Evolutionary conservation across 164 flowering plant species (phyloP).

Genomic region (Sextonia rubra): DNA sequence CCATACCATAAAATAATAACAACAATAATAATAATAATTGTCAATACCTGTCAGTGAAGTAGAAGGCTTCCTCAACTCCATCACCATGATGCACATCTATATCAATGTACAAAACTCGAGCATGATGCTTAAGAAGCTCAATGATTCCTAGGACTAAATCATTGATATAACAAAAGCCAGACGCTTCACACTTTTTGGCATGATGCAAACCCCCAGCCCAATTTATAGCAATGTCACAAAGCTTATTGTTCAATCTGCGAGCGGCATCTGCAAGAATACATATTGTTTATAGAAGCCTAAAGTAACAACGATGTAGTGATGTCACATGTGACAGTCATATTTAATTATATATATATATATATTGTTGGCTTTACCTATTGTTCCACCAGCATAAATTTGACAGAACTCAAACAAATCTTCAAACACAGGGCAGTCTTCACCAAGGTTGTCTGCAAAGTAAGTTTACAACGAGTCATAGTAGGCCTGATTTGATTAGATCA

Average conservation of each 20-base stretch:
- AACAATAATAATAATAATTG: no score
- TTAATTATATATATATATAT: not conserved
- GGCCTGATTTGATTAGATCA: no score
- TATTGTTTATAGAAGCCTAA: not conserved
- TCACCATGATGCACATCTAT: conserved; percentile 99
- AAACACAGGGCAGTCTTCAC: conserved; percentile 98
- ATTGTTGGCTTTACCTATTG: conserved; percentile 59
- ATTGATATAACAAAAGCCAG: conserved; percentile 97
- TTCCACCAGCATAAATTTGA: conserved; percentile 99
- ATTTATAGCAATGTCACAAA: conserved; percentile 95
- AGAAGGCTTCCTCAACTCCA: conserved; percentile 99
- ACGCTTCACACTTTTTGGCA: conserved; percentile 97
- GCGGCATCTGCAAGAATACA: conserved; percentile 72
- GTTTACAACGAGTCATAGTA: not conserved
- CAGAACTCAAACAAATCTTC: conserved; percentile 95
- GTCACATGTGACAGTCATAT: not conserved
- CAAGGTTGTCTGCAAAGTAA: conserved; percentile 69
- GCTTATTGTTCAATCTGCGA: conserved; percentile 76
- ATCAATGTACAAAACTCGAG: conserved; percentile 90
- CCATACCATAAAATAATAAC: no score
- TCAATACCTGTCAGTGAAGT: conserved; percentile 83
- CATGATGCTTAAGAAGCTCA: conserved; percentile 90
- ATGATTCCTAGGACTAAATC: conserved; percentile 93
- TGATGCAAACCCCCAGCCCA: conserved; percentile 99
- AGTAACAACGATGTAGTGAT: not conserved